A percentile compares a stretch with the other conserved stretches of the same genome.
These are phyloP conservation scores for Septoria petroselini DNA, from an alignment of 2,329 filamentous ascomycete species.

Conservation along the genomic window DNA sequence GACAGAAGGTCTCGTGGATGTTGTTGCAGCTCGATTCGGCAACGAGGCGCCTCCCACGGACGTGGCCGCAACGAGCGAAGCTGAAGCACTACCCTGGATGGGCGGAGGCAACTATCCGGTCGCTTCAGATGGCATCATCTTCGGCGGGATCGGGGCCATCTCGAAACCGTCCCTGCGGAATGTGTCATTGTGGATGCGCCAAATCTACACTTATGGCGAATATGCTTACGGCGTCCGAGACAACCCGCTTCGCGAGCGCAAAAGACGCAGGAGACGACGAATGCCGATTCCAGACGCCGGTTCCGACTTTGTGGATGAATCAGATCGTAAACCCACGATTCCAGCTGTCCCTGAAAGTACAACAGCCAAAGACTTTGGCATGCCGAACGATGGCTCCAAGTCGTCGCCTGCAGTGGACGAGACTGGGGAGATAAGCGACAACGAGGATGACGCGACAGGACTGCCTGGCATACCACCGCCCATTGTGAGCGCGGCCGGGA, in stretches of 20 bases:
- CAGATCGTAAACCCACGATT: constrained; percentile 4
- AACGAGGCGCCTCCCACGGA: constrained; percentile 45
- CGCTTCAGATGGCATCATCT: constrained; percentile 78
- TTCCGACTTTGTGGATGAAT: constrained; percentile 12
- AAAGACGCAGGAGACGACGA: constrained; percentile 45
- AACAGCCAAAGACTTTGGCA: constrained; percentile 19
- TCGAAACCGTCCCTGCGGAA: constrained; percentile 68
- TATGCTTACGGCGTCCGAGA: constrained; percentile 81
- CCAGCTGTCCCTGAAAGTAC: constrained; percentile 12
- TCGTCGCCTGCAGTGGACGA: background rate
- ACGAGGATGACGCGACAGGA: constrained; percentile 17
- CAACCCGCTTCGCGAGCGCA: constrained; percentile 66
- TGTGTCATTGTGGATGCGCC: constrained; percentile 82
- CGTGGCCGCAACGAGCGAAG: constrained; percentile 26
- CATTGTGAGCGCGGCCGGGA: constrained; percentile 46
- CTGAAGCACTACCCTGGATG: constrained; percentile 60
- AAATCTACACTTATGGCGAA: constrained; percentile 78
- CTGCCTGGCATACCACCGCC: constrained; percentile 47
- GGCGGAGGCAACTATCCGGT: constrained; percentile 66
- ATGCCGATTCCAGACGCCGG: constrained; percentile 12
- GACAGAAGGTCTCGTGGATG: constrained; percentile 79
- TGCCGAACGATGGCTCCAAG: background rate
- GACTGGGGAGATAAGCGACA: background rate
- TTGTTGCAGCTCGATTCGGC: constrained; percentile 85
- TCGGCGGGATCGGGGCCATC: constrained; percentile 73